Evolutionary conservation across 1,284 basidiomycete genomes (phyloP), one percentile per base, ranked within the genome.

Genomic region (Tilletia caries): DNA sequence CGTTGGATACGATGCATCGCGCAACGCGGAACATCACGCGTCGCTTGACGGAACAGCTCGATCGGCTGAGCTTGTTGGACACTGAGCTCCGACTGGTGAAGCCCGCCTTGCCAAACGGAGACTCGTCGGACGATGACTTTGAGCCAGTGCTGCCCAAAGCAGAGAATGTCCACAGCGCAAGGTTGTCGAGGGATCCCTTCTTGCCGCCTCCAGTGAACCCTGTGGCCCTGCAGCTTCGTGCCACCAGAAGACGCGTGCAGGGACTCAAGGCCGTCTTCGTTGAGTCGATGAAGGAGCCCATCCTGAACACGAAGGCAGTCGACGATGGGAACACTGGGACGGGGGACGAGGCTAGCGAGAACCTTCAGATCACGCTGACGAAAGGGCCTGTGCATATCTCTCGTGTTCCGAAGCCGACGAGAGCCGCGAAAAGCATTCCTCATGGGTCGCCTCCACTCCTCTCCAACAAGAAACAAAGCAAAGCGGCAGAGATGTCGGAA

Each of bases 21-120:
- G 91, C 91, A 0, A 91, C 90, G 75, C 88, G 90, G 64, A 94
- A 94, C 81, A 92, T 95, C 73, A 90, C 91, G 65, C 76, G 79
- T 10, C 83, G 84, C 15, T 44, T 48, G 64, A 33, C 15, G 29
- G 58, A 62, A 23, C 58, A 62, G 32, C 58, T 62, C 27, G 58
- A 34, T n/a, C 29, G 29, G 27, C 32, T 62, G 27, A 67, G 60
- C 66, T 46, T 67, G 23, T 29, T 67, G 34, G 48, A 67, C 20
- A 25, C 37, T 12, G 52, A 48, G 43, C 65, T 66, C 8, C 32
- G 33, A 41, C 65, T 58, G 32, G 33, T 32, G 18, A 54, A 67
- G 27, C 58, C 32, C 33, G 29, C 5, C 29, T 34, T 33, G 58
- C 27, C 58, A 20, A 62, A 23, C 29, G 58, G 20, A 4, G 58